Evolutionary conservation across 495 filamentous ascomycete genomes (phyloP).

Genomic region (Aspergillus biplanus): DNA sequence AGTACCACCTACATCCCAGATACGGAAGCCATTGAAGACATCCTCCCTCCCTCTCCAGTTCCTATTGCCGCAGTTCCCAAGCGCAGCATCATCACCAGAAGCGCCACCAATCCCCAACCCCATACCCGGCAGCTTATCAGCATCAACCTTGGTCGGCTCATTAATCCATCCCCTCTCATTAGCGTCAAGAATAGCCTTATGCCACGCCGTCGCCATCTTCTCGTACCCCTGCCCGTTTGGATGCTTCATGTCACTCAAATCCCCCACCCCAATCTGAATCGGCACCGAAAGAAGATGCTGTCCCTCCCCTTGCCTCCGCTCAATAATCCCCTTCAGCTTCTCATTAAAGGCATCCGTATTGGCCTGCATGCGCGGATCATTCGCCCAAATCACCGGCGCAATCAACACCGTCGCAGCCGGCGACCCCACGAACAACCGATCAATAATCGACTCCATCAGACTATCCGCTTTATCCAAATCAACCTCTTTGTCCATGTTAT

Average conservation of each 20-base stretch:
- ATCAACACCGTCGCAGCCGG: background rate
- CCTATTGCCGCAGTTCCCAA: no score
- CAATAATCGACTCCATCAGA: background rate
- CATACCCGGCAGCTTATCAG: no score
- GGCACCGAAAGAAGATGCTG: background rate
- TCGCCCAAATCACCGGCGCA: no score
- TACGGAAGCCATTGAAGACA: no score
- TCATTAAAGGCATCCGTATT: no score
- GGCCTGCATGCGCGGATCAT: no score
- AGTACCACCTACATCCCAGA: no score
- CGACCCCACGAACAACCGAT: background rate
- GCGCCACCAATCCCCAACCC: no score
- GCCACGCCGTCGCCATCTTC: background rate
- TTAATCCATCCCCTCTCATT: background rate
- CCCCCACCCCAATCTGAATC: background rate
- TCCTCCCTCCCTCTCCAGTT: no score
- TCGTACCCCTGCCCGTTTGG: background rate
- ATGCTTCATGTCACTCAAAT: background rate
- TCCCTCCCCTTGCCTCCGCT: background rate
- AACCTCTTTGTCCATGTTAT: background rate
- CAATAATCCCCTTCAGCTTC: background rate
- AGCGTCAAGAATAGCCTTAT: background rate
- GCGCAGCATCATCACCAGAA: no score
- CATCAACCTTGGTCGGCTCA: background rate
- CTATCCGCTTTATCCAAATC: background rate